A percentile compares a stretch with the other conserved stretches of the same genome.
phyloP scores from a whole-genome alignment of 352 stramenopile species.

The Aphanomyces stellatus region DNA sequence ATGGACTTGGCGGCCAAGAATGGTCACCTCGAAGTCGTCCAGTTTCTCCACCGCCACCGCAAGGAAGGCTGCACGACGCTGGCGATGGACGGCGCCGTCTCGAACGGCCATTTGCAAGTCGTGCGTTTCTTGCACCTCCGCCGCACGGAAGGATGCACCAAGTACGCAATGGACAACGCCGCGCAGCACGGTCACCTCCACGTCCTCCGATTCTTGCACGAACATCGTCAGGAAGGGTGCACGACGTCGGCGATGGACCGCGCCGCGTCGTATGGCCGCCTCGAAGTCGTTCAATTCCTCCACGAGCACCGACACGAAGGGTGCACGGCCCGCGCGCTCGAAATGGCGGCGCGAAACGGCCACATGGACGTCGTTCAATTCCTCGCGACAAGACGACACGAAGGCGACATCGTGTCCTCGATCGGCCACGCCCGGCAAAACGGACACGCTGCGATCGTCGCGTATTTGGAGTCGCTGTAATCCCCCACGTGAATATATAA shows the following conservation, averaged over 20 bases:
- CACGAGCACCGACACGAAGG: not conserved
- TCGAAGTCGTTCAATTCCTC: constrained; percentile 6
- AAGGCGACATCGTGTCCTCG: not conserved
- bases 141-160: not conserved
- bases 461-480: not conserved
- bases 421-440: not conserved
- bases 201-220: not conserved
- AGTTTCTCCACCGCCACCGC: constrained; percentile 1
- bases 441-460: not conserved
- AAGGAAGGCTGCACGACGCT: constrained; percentile 16
- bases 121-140: constrained; percentile 1
- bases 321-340: not conserved
- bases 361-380: constrained; percentile 7
- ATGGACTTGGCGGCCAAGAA: constrained; percentile 1
- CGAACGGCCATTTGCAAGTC: not conserved
- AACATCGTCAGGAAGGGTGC: not conserved
- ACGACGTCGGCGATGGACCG: constrained; percentile 10
- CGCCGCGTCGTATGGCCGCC: not conserved
- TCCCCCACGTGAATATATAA: not conserved
- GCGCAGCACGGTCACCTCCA: not conserved
- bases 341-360: constrained; percentile 1
- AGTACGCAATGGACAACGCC: constrained; percentile 16
- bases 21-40: not conserved
- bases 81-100: constrained; percentile 1
- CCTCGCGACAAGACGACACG: not conserved